Evolutionary conservation across 2,329 filamentous ascomycete genomes (phyloP), one percentile per base, ranked within the genome.

Genomic region (Aspergillus hiratsukae): DNA sequence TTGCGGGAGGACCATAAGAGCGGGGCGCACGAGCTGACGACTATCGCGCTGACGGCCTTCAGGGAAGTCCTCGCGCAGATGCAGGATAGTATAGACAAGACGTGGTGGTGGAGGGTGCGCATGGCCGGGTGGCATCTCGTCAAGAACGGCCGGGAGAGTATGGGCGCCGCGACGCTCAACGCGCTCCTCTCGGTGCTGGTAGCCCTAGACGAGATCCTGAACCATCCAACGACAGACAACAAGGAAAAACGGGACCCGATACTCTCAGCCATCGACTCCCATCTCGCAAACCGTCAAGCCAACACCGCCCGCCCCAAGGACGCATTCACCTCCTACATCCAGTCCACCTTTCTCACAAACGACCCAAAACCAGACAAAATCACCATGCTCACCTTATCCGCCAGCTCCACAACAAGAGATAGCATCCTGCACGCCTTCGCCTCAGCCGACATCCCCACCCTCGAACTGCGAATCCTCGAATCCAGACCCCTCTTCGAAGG

Each of bases 401-500:
- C 80, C 7, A 88, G 84, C 58, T 87, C 84, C 3, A 87, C 86
- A 0, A 83, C 88, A 57, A 73, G 70, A 21, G 67, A 75, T 17
- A 78, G 76, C 51, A 74, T 88, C 10, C 62, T 77, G 1, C 71
- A 78, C 28, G 70, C 76, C 2, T 70, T 80, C 10, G 61, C 65
- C 0, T 61, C 63, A 1, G 66, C 74, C 2, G 68, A 64, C 1
- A 66, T 78, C 7, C 29, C 63, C 58, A 59, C 46, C 0, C 65
- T 88, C 8, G 79, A 86, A 51, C 69, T 89, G 19, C 80, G 79
- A 4, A 75, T 90, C 29, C 76, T 90, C 3, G 87, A 89, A 67
- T 89, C 87, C 2, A 77, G 87, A 0, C 87, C 87, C 0, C 75
- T 85, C 0, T 88, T 80, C 60, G 86, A 90, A 70, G 87, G 86